Conservation (phyloP, 768 basidiomycete species). For the Agrocybe pediades region DNA sequence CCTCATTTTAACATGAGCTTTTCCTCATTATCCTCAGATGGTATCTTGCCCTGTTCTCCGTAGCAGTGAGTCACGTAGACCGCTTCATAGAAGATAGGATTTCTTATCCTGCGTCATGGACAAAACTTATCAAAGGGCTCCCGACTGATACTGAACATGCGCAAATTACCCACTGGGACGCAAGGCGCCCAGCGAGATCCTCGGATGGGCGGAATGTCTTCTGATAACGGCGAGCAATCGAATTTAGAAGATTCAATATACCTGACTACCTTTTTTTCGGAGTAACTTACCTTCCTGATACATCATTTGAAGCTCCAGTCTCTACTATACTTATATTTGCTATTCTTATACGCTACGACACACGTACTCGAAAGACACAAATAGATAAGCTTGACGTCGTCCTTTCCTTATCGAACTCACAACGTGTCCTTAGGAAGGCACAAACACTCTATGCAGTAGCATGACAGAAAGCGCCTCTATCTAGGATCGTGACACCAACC, state of each 20-base stretch:
- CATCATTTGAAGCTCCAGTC: not conserved
- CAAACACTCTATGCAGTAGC: too few relatives aligned
- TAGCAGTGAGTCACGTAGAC: slow-evolving; percentile 2
- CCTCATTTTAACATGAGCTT: not conserved
- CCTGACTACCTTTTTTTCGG: not conserved
- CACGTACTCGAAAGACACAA: too few relatives aligned
- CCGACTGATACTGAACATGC: not conserved
- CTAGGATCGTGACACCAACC: too few relatives aligned
- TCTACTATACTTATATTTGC: too few relatives aligned
- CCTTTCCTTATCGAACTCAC: too few relatives aligned
- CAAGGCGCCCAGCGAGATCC: not conserved
- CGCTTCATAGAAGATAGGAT: not conserved
- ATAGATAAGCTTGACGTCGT: too few relatives aligned
- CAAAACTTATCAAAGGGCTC: not conserved
- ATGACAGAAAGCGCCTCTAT: too few relatives aligned
- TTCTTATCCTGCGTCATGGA: not conserved
- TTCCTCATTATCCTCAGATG: not conserved
- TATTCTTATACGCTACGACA: too few relatives aligned
- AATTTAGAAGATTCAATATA: not conserved
- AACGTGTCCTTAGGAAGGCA: too few relatives aligned
- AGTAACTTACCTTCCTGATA: not conserved
- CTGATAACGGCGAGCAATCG: not conserved
- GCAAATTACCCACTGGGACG: not conserved
- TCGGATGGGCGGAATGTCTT: not conserved
- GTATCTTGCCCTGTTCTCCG: slow-evolving; percentile 1